Base-by-base conservation (phyloP, 164 flowering plant species). In the Malania oleifera region DNA sequence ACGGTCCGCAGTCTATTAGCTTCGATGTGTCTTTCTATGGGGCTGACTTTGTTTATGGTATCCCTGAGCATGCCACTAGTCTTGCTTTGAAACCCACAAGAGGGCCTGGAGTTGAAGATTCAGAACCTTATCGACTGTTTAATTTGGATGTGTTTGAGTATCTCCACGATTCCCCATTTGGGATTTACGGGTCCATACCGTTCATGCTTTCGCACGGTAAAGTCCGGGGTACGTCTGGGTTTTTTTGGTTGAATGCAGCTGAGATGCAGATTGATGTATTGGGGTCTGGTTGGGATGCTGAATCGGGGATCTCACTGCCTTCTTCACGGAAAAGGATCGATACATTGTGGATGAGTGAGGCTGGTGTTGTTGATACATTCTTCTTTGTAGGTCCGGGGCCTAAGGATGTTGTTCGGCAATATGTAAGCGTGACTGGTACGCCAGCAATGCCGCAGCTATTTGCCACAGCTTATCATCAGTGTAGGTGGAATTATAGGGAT, bases 181-280 rank as follows among this genome's bases (percentile, higher is more conserved):
- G 99, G 58, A 62, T 91, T 19, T 95, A 95, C 60, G 99, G 99
- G 1, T 82, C 93, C 1, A 82, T 95, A 10, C 99, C 99, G 0
- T 85, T 91, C 68, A 95, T 95, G 96, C 57, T 95, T 37, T 70
- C 91, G 0, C 99, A 91, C 48, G 97, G 99, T 15, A 82, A 81
- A 40, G 57, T 69, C 1, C 59, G 78, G 6, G 90, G 87, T 5
- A 82, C 79, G 34, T 72, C 86, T 6, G 99, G 99, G 27, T 95
- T 95, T 62, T 95, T 91, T 72, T 91, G 97, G 99, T 70, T 95
- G 73, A 95, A 95, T 81, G 91, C 99, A 18, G 99, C 99, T 22
- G 97, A 95, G 45, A 95, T 95, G 97, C 99, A 95, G 76, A 91
- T 95, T 74, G 99, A 95, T 74, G 97, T 95, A 6, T 66, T 91